Base-by-base conservation (phyloP, 495 filamentous ascomycete species). In the Talaromyces nanjingensis region DNA sequence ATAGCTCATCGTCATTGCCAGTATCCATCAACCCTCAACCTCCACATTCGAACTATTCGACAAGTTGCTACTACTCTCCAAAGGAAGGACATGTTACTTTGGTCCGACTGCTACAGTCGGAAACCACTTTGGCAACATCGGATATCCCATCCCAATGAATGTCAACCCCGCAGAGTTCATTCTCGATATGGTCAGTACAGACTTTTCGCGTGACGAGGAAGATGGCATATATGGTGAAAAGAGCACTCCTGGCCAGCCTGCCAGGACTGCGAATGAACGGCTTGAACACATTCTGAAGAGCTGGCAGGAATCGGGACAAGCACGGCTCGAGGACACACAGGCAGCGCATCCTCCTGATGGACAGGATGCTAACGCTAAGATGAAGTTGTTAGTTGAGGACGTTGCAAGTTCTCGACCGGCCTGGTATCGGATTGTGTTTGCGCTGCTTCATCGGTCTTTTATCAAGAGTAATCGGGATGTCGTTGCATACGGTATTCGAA, bases 391-490 rank as follows among this genome's bases (percentile, higher is more conserved):
- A 11, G 20, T 8, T 11, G 60, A 29, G n/a, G n/a, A n/a, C 12
- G 39, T 12, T 33, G n/a, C 37, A 67, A 77, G n/a, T 22, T 70
- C 58, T 47, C 68, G 69, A 6, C 72, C 77, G 9, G 65, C 69
- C 1, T 33, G 63, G 2, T 2, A 65, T 2, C 61, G 34, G 0
- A 73, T 86, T 55, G 78, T 78, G 0, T 5, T 79, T 0, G 79
- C 83, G 3, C 76, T 94, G 1, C 75, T 93, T 9, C 86, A 91
- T 72, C 84, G 91, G 9, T 82, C 82, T 24, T 91, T 87, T 65
- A 85, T 94, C 72, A 94, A 94, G 74, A 86, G 81, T 60, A 90
- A 92, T 70, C 84, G 91, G 1, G 91, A 94, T 71, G 83, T 93
- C 12, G 81, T 93, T 14, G 90, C 86, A 0, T 94, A 93, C 67